Percentiles rank a stretch among this genome's conserved stretches.
phyloP scores from a whole-genome alignment of 192 early-diverging fungal species.

The Gonapodya prolifera region DNA sequence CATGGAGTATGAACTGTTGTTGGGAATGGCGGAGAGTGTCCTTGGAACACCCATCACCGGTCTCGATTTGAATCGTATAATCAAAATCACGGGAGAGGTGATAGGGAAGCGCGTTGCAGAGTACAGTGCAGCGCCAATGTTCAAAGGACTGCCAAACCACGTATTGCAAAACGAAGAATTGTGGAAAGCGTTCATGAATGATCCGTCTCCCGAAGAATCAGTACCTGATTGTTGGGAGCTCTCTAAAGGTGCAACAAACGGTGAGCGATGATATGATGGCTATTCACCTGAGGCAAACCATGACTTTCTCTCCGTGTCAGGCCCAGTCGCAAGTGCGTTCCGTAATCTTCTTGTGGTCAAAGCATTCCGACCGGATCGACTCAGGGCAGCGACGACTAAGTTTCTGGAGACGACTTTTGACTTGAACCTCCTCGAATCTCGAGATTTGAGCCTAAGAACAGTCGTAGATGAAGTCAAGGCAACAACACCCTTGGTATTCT shows the following conservation, averaged over 20 bases:
- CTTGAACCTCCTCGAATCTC: slow-evolving; percentile 27
- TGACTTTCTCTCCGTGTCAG: no score
- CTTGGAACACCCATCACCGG: background rate
- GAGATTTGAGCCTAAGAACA: slow-evolving; percentile 48
- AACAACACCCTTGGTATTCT: slow-evolving; percentile 78
- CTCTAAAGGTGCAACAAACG: background rate
- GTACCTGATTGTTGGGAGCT: slow-evolving; percentile 43
- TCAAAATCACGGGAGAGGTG: slow-evolving; percentile 22
- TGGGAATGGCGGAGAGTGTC: slow-evolving; percentile 19
- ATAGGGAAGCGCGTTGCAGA: background rate
- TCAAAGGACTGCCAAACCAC: slow-evolving; percentile 22
- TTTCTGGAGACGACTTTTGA: slow-evolving; percentile 65
- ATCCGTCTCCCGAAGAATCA: slow-evolving; percentile 26
- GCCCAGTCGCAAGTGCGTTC: slow-evolving; percentile 20
- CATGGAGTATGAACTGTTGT: slow-evolving; percentile 53
- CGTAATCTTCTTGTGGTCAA: slow-evolving; percentile 70
- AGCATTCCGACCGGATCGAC: slow-evolving; percentile 75
- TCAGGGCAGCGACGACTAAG: slow-evolving; percentile 56
- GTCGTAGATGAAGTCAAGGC: slow-evolving; percentile 63
- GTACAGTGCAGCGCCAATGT: slow-evolving; percentile 4
- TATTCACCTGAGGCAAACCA: no score
- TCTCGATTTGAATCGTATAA: background rate
- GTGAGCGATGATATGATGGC: background rate
- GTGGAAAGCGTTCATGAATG: slow-evolving; percentile 34
- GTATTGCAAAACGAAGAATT: slow-evolving; percentile 23